Base-by-base conservation (phyloP, 495 filamentous ascomycete species). In the Talaromyces borbonicus region DNA sequence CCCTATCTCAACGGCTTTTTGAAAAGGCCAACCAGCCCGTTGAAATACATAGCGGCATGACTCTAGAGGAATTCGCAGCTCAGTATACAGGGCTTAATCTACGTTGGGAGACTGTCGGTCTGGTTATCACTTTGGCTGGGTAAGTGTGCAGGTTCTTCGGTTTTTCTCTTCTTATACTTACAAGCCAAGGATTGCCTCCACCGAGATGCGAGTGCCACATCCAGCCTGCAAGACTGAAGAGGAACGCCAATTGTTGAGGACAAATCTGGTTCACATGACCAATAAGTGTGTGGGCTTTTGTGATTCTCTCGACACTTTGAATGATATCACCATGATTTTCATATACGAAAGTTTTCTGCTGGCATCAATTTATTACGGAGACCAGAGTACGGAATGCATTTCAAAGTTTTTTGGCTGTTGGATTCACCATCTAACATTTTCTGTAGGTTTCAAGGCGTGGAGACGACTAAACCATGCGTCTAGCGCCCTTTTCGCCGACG, bases 261-360 rank as follows among this genome's bases (percentile, higher is more conserved):
- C 43, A 36, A 46, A 22, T n/a, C 30, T 46, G 12, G 30, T 46
- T 35, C 43, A 46, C n/a, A 14, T 46, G 30, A 33, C 27, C 31
- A 46, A 46, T n/a, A 46, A 46, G 29, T 46, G 30, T 36, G 43
- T 46, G 19, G 43, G 18, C 11, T 46, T 46, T 15, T 46, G 43
- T 27, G 43, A 69, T 7, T 67, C 67, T 6, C 43, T 71, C 20
- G 67, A 71, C 37, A 66, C 61, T 36, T 43, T 71, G 25, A 71
- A 71, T 50, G 66, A 69, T 37, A 42, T 71, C n/a, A 65, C 68
- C 31, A 50, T 71, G 9, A 56, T 68, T 12, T 47, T 68, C 15
- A 66, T 69, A 41, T 71, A 69, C 36, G 67, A 71, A 44, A 71
- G 69, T 31, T 68, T 69, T 16, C 69, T 71, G 30, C 52, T 69